phyloP scores from a whole-genome alignment of 1,284 basidiomycete genomes.

The Dichomitus squalens region DNA sequence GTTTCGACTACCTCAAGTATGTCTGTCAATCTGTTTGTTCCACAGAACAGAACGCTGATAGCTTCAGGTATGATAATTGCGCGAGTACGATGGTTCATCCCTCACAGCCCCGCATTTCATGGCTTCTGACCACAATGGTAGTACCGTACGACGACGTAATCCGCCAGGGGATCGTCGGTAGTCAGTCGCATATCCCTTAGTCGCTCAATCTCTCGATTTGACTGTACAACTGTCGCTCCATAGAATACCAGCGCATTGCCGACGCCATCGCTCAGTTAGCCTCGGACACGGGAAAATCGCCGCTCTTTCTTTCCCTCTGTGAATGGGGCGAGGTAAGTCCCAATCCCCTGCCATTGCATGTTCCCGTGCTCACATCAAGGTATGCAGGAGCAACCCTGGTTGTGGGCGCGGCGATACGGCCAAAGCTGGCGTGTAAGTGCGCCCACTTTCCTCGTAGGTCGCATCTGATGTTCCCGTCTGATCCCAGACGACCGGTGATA shows the following conservation, averaged over 20 bases:
- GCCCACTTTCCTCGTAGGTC: background rate
- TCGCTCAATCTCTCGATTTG: background rate
- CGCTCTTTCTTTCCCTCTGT: slow-evolving; percentile 52
- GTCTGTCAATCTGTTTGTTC: background rate
- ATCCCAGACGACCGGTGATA: slow-evolving; percentile 35
- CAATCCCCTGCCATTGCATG: too few species aligned
- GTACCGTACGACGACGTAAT: slow-evolving; percentile 52
- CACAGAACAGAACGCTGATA: too few species aligned
- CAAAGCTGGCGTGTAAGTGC: slow-evolving; percentile 47
- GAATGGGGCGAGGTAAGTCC: slow-evolving; percentile 51
- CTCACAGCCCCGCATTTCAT: background rate
- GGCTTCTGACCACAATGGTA: slow-evolving; percentile 19
- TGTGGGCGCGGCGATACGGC: slow-evolving; percentile 45
- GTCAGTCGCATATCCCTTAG: slow-evolving; percentile 33
- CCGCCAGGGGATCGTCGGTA: slow-evolving; percentile 49
- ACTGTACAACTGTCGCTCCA: background rate
- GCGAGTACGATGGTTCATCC: slow-evolving; percentile 35
- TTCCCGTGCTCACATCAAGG: background rate
- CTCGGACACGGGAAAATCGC: slow-evolving; percentile 39
- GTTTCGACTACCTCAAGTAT: slow-evolving; percentile 55
- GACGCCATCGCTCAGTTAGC: slow-evolving; percentile 46
- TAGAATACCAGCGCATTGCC: slow-evolving; percentile 52
- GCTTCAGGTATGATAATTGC: slow-evolving; percentile 50
- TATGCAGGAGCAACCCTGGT: slow-evolving; percentile 31
- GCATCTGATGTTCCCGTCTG: background rate